Percentiles rank a stretch among this genome's conserved stretches.
These are phyloP conservation scores for Xerocomus potaroensis DNA, from an alignment of 768 basidiomycete species.

Conservation along the genomic window DNA sequence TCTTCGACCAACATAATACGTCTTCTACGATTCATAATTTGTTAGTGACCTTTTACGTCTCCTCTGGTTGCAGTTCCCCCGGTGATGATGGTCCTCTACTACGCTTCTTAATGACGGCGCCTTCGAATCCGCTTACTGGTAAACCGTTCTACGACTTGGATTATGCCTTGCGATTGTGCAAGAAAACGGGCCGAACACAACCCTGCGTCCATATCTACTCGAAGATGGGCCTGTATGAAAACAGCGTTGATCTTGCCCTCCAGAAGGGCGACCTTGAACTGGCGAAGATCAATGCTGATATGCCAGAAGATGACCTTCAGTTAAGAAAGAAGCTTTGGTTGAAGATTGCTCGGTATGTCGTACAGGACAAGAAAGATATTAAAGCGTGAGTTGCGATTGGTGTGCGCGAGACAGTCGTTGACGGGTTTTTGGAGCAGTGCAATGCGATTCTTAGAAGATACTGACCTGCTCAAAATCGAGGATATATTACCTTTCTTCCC, in stretches of 20 bases:
- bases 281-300: conserved; percentile 92
- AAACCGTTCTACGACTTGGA: conserved; percentile 96
- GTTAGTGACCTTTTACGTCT: conserved; percentile 81
- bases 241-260: conserved; percentile 91
- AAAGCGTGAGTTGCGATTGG: conserved; percentile 68
- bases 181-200: conserved; percentile 71
- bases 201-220: conserved; percentile 96
- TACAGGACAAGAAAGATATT: conserved; percentile 97
- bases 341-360: conserved; percentile 97
- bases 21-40: conserved; percentile 92
- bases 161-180: conserved; percentile 92
- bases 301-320: conserved; percentile 84
- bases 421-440: conserved; percentile 51
- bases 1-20: conserved; percentile 76
- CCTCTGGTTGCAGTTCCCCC: conserved; percentile 40
- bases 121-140: conserved; percentile 74
- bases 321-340: conserved; percentile 94
- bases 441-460: conserved; percentile 94
- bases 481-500: conserved; percentile 99
- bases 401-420: background rate
- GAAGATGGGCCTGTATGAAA: conserved; percentile 96
- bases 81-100: conserved; percentile 76
- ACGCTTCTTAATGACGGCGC: conserved; percentile 79
- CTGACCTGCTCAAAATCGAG: conserved; percentile 93
- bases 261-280: conserved; percentile 93